Percentiles rank a stretch among this genome's conserved stretches.
phyloP scores from a whole-genome alignment of 164 flowering plant genomes.

The Malania oleifera region DNA sequence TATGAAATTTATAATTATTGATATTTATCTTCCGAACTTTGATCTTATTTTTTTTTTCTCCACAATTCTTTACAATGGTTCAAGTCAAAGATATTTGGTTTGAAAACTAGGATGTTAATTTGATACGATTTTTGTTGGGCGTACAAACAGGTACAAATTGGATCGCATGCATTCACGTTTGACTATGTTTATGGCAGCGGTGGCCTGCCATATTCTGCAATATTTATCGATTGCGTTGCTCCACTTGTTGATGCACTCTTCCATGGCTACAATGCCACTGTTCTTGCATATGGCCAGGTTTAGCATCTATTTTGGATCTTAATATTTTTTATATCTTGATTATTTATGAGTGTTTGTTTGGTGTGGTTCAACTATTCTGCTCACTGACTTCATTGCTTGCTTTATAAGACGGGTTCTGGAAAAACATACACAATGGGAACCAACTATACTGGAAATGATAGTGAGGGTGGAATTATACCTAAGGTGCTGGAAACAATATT shows the following conservation, averaged over 20 bases:
- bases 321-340: not conserved
- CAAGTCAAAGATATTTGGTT: not conserved
- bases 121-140: not conserved
- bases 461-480: constrained; percentile 65
- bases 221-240: constrained; percentile 70
- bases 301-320: not conserved
- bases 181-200: constrained; percentile 70
- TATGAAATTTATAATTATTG: not conserved
- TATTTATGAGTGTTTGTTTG: not conserved
- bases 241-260: constrained; percentile 84
- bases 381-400: constrained; percentile 3
- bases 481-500: constrained; percentile 79
- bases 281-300: constrained; percentile 98
- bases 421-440: constrained; percentile 99
- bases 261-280: constrained; percentile 91
- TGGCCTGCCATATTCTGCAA: constrained; percentile 32
- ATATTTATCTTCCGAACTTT: not conserved
- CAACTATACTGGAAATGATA: constrained; percentile 62
- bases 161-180: constrained; percentile 81
- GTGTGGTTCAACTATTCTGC: not conserved
- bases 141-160: constrained; percentile 75
- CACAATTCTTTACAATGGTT: not conserved
- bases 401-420: constrained; percentile 87
- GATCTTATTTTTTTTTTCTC: not conserved
- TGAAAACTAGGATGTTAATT: not conserved